Conservation (phyloP, 2,329 filamentous ascomycete species). For the Colletotrichum tropicale region DNA sequence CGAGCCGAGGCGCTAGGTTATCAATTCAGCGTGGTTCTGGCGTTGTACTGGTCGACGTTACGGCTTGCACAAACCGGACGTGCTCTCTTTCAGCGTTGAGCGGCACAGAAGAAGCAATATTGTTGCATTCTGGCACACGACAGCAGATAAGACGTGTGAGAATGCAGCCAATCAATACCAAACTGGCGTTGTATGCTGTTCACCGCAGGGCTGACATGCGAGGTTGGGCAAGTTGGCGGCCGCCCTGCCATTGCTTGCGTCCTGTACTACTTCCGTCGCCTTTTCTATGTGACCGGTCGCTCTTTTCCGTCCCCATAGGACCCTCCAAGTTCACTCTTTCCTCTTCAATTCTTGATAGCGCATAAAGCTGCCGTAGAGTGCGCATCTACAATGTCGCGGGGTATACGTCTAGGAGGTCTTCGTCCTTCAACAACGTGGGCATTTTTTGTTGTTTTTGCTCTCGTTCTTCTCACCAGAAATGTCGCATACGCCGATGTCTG, state of each 20-base stretch:
- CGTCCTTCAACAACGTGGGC: neutral
- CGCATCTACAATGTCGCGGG: neutral
- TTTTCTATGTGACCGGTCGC: neutral
- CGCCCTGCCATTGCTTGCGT: neutral
- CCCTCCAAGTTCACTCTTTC: neutral
- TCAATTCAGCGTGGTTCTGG: neutral
- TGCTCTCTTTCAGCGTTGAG: neutral
- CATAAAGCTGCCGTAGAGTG: neutral
- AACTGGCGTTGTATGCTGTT: neutral
- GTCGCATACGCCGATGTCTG: fast-evolving
- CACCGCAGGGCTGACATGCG: neutral
- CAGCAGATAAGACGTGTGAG: neutral
- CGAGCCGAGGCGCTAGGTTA: neutral
- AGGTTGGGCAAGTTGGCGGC: neutral
- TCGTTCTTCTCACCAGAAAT: neutral
- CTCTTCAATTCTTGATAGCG: neutral
- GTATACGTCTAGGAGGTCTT: neutral
- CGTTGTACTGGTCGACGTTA: neutral
- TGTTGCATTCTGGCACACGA: neutral
- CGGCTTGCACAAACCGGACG: neutral
- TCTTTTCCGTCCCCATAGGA: neutral
- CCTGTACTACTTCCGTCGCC: neutral
- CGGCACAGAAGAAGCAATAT: neutral
- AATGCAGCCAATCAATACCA: neutral
- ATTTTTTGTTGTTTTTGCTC: neutral